These are phyloP conservation scores for Rhodotorula sp. DNA, from an alignment of 1,284 basidiomycete genomes.

Conservation along the genomic window DNA sequence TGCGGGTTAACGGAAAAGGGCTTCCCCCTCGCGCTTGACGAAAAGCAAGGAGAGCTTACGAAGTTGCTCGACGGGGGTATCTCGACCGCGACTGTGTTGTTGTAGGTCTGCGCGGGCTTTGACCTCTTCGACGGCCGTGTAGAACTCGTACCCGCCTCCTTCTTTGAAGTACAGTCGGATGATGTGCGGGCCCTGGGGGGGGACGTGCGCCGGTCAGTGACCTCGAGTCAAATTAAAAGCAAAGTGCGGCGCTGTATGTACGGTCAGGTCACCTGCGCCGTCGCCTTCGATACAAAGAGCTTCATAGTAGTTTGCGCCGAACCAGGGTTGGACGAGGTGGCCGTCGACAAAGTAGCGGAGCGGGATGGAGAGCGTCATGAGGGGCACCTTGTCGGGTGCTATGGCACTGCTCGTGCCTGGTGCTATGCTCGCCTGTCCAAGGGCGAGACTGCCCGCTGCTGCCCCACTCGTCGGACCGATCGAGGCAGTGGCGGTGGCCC, in stretches of 20 bases:
- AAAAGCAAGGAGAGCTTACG: conserved; percentile 20
- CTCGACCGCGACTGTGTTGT: not conserved
- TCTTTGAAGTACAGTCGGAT: conserved; percentile 38
- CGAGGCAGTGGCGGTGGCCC: not conserved
- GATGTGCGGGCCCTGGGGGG: conserved; percentile 20
- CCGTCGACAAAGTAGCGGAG: conserved; percentile 24
- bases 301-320: conserved; percentile 38
- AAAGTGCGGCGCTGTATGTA: not conserved
- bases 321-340: conserved; percentile 38
- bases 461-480: not conserved
- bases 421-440: conserved; percentile 5
- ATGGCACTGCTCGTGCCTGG: not conserved
- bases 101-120: conserved; percentile 17
- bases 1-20: too few species aligned
- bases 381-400: not conserved
- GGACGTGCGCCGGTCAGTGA: too few species aligned
- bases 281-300: conserved; percentile 14
- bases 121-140: conserved; percentile 32
- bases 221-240: too few species aligned
- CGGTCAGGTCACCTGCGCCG: conserved; percentile 22
- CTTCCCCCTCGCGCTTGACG: not conserved
- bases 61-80: conserved; percentile 21
- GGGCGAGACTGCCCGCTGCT: not conserved
- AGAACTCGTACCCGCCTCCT: conserved; percentile 33
- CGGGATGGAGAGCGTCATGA: conserved; percentile 30